A percentile compares a stretch with the other conserved stretches of the same genome.
Conservation (phyloP, 352 stramenopile species). For the Pythium coloratum region DNA sequence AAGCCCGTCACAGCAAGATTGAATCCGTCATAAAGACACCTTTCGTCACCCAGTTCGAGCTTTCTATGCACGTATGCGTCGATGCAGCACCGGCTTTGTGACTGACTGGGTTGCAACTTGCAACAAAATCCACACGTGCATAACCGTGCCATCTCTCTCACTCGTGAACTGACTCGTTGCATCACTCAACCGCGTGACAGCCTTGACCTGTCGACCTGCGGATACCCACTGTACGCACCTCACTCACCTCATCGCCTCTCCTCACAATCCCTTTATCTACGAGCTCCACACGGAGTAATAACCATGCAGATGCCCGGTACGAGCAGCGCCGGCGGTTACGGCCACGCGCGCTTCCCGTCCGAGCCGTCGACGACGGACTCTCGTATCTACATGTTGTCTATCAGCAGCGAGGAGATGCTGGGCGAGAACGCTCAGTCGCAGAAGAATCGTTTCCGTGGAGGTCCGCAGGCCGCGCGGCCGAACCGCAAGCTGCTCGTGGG, state of each 20-base stretch:
- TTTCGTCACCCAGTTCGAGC: too few species aligned
- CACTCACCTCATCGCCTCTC: too few species aligned
- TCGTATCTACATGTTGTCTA: constrained; percentile 2
- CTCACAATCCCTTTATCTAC: not conserved
- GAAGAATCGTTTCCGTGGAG: not conserved
- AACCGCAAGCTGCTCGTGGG: constrained; percentile 1
- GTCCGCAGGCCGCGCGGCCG: not conserved
- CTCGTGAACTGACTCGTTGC: too few species aligned
- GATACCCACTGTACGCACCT: too few species aligned
- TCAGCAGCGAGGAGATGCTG: constrained; percentile 3
- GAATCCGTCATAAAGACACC: too few species aligned
- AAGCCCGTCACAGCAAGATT: too few species aligned
- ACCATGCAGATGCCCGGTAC: not conserved
- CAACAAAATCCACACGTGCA: too few species aligned
- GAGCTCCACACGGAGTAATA: not conserved
- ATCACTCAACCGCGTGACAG: too few species aligned
- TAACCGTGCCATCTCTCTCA: too few species aligned
- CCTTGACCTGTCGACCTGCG: too few species aligned
- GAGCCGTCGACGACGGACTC: not conserved
- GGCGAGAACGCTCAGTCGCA: not conserved
- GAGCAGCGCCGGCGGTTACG: not conserved
- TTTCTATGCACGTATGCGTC: too few species aligned
- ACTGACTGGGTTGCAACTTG: not conserved
- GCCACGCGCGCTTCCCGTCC: not conserved
- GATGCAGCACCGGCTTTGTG: not conserved